Conservation (phyloP, 345 rosid genomes). For the Salix koriyanagi region DNA sequence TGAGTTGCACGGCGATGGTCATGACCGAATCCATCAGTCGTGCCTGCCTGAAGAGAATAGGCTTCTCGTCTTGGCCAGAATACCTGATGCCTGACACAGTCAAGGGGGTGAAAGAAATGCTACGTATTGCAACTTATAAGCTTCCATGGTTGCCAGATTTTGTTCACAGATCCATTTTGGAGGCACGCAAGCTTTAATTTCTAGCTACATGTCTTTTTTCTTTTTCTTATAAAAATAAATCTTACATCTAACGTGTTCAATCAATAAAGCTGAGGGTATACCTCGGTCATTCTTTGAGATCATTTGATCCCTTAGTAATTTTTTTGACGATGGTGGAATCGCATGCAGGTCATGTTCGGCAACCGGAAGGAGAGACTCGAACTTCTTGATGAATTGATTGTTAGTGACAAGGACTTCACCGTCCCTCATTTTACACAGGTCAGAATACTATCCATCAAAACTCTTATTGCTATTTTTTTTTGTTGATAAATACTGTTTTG, state of each 20-base stretch:
- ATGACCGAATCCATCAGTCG: slow-evolving; percentile 34
- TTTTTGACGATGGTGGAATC: background rate
- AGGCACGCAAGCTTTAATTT: slow-evolving; percentile 20
- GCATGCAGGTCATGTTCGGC: background rate
- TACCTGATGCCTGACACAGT: slow-evolving; percentile 34
- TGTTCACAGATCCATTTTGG: slow-evolving; percentile 16
- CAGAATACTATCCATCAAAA: background rate
- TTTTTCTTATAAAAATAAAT: no score
- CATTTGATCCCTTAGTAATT: no score
- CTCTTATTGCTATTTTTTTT: background rate
- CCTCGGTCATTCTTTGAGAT: no score
- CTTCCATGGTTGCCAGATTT: slow-evolving; percentile 23
- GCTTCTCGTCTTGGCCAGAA: slow-evolving; percentile 29
- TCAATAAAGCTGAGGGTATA: no score
- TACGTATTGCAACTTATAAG: slow-evolving; percentile 12
- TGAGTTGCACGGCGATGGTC: slow-evolving; percentile 23
- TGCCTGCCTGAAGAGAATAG: slow-evolving; percentile 13
- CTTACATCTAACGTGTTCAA: no score
- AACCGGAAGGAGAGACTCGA: slow-evolving; percentile 5
- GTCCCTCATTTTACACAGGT: slow-evolving; percentile 1
- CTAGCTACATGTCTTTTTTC: no score
- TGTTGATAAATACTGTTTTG: no score
- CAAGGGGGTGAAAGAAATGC: slow-evolving; percentile 9
- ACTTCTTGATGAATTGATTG: background rate
- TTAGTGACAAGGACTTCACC: background rate